These are phyloP conservation scores for Allantophomopsis lycopodina DNA, from an alignment of 2,329 filamentous ascomycete species.

Conservation along the genomic window DNA sequence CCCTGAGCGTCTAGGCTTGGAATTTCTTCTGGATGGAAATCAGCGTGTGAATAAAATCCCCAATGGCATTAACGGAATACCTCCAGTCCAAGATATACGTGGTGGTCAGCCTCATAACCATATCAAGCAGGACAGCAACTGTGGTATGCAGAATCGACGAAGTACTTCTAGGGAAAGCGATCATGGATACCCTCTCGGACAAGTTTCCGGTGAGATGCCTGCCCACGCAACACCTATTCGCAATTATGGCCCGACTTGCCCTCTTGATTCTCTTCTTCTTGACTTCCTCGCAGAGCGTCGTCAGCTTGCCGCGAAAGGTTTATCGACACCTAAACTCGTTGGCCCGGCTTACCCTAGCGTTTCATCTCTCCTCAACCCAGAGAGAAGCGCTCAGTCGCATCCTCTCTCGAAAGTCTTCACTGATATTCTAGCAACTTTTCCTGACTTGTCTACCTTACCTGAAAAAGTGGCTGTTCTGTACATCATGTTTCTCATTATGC, in stretches of 20 bases:
- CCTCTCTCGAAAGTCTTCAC: constrained; percentile 76
- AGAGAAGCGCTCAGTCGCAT: constrained; percentile 47
- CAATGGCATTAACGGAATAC: constrained; percentile 31
- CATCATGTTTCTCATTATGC: constrained; percentile 76
- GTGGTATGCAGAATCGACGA: too few species aligned
- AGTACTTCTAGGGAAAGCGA: too few species aligned
- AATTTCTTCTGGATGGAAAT: constrained; percentile 54
- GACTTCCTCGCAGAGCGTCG: constrained; percentile 63
- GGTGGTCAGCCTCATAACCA: neutral
- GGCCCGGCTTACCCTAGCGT: constrained; percentile 73
- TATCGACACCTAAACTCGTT: constrained; percentile 48
- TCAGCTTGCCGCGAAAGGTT: constrained; percentile 51
- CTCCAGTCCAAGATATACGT: neutral
- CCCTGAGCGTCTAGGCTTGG: constrained; percentile 56
- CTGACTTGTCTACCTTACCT: constrained; percentile 62
- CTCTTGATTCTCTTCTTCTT: constrained; percentile 65
- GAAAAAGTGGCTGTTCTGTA: constrained; percentile 75
- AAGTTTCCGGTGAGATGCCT: constrained; percentile 8
- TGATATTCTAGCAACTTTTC: constrained; percentile 74
- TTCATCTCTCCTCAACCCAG: constrained; percentile 62
- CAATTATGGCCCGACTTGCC: constrained; percentile 57
- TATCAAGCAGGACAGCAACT: neutral
- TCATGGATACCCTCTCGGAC: neutral
- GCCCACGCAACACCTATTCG: constrained; percentile 26
- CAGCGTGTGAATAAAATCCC: constrained; percentile 38